Evolutionary conservation across 2,329 filamentous ascomycete genomes (phyloP).

Genomic region (Curvularia spicifera): DNA sequence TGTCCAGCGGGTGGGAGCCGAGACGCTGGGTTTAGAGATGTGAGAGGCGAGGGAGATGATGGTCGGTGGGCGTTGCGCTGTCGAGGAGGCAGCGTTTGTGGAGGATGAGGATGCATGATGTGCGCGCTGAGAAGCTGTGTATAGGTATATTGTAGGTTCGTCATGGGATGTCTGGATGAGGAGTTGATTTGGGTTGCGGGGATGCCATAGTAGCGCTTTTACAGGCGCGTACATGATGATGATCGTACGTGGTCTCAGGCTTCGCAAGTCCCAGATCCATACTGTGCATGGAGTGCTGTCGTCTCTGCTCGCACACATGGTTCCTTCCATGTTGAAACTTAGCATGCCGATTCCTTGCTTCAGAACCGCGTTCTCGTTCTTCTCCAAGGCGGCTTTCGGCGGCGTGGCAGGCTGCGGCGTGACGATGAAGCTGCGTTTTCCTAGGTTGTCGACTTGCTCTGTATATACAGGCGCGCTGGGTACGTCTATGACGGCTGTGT

Average conservation of each 20-base stretch:
- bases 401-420: constrained; percentile 46
- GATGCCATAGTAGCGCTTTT: constrained; percentile 55
- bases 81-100: constrained; percentile 15
- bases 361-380: constrained; percentile 38
- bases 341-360: constrained; percentile 49
- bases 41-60: constrained; percentile 33
- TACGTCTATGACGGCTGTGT: constrained; percentile 47
- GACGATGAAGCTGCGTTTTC: constrained; percentile 35
- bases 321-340: constrained; percentile 46
- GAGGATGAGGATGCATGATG: constrained; percentile 3
- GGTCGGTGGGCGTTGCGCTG: constrained; percentile 25
- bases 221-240: constrained; percentile 55
- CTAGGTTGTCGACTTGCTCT: constrained; percentile 44
- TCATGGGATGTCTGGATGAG: constrained; percentile 53
- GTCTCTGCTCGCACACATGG: constrained; percentile 48
- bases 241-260: constrained; percentile 49
- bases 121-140: constrained; percentile 27
- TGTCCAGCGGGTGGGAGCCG: constrained; percentile 31
- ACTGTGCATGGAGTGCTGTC: constrained; percentile 53
- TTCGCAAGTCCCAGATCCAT: constrained; percentile 56
- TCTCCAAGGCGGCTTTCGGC: constrained; percentile 41
- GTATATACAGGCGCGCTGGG: constrained; percentile 44
- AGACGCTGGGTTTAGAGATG: constrained; percentile 34
- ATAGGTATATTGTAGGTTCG: constrained; percentile 51
- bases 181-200: constrained; percentile 43